Conservation (phyloP, 78 protist species). For the Protostelium mycophagum region DNA sequence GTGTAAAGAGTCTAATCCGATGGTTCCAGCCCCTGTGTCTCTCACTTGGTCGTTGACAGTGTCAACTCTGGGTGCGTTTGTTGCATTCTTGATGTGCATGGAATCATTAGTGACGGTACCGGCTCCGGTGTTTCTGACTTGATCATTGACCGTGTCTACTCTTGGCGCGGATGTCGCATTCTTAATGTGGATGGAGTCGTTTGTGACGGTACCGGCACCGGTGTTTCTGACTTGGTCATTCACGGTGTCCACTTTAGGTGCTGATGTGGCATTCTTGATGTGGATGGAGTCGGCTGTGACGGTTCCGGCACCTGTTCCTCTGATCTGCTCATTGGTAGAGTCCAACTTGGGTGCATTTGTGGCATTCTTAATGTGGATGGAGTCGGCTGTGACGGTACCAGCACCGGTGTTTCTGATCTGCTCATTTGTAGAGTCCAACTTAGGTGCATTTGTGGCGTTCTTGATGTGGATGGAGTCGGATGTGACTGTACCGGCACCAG, state of each 20-base stretch:
- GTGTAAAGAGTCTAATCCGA: not conserved
- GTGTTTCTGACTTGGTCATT: conserved; percentile 39
- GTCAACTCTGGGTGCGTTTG: conserved; percentile 20
- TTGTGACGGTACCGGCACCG: conserved; percentile 6
- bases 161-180: conserved; percentile 45
- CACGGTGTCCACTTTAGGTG: conserved; percentile 39
- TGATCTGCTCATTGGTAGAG: conserved; percentile 18
- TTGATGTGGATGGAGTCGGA: conserved; percentile 7
- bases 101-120: not conserved
- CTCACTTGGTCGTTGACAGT: conserved; percentile 27
- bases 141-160: conserved; percentile 31
- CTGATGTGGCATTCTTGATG: conserved; percentile 19
- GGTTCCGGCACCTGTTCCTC: conserved; percentile 3
- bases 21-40: not conserved
- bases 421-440: conserved; percentile 11
- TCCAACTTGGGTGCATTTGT: conserved; percentile 25
- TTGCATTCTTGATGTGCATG: not conserved
- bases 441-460: conserved; percentile 33
- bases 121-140: too few relatives aligned
- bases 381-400: conserved; percentile 12
- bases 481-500: not conserved
- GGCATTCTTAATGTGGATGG: conserved; percentile 31
- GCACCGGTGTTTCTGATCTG: conserved; percentile 14
- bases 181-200: not conserved
- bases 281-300: not conserved